phyloP scores from a whole-genome alignment of 2,329 filamentous ascomycete species.

The Peltaster fructicola region DNA sequence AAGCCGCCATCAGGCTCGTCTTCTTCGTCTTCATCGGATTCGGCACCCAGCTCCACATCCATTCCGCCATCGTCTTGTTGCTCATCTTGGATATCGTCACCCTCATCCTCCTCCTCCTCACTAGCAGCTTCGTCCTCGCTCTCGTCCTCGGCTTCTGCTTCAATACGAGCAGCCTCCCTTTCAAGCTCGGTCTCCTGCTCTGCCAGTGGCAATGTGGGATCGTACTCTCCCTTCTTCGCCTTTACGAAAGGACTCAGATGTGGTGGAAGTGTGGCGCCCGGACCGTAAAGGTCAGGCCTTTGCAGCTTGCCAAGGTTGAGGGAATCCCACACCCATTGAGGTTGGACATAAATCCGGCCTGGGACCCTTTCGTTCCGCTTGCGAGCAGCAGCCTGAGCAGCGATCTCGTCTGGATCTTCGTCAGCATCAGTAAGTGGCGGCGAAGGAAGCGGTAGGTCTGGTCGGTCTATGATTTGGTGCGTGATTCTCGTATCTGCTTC shows the following conservation, averaged over 20 bases:
- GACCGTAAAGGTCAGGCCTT: constrained; percentile 71
- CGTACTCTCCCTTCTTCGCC: constrained; percentile 70
- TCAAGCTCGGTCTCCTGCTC: constrained; percentile 81
- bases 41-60: constrained; percentile 29
- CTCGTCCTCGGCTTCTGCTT: constrained; percentile 25
- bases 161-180: constrained; percentile 36
- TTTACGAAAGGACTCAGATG: constrained; percentile 95
- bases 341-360: constrained; percentile 85
- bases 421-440: constrained; percentile 21
- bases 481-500: constrained; percentile 81
- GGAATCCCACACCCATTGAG: constrained; percentile 97
- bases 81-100: constrained; percentile 28
- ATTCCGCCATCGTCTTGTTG: constrained; percentile 23
- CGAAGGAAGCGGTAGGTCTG: constrained; percentile 39
- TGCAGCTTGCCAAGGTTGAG: constrained; percentile 83
- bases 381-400: constrained; percentile 33
- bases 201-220: constrained; percentile 69
- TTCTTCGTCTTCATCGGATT: constrained; percentile 28
- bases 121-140: constrained; percentile 23
- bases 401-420: constrained; percentile 30
- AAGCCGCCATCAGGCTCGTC: constrained; percentile 30
- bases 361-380: constrained; percentile 53
- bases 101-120: constrained; percentile 23
- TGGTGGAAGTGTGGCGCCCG: constrained; percentile 75
- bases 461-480: constrained; percentile 89